Evolutionary conservation across 768 basidiomycete genomes (phyloP), one percentile per base, ranked within the genome.

Genomic region (Lyophyllum shimeji): DNA sequence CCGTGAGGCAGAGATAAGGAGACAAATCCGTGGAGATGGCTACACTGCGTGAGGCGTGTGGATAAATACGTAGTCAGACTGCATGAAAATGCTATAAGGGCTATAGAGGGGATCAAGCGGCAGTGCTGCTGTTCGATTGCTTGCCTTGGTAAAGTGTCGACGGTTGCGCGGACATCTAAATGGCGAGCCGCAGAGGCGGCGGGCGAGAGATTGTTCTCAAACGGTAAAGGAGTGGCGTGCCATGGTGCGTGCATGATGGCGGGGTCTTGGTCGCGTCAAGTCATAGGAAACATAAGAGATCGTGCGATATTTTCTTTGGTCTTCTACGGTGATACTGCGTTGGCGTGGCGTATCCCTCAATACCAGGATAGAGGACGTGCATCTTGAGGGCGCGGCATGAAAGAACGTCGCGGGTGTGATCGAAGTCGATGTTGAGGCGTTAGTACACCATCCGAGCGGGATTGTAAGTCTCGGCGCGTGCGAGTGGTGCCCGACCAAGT

Each of bases 401-500:
- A 46, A 54, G 44, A 13, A 57, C 48, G 40, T 56, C 40, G 34
- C 39, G 50, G 40, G 52, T 42, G n/a, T 50, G 45, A 52, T 12
- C 42, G 25, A 33, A 15, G 25, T 50, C 40, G 20, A 29, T 49
- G 48, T 45, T 25, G 43, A 50, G 20, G 39, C 39, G 43, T 70
- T 66, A 80, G 64, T 76, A 77, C 29, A 72, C 71, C 79, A 87
- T 78, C 52, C 85, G 80, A 23, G 77, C 64, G 4, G 87, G 82
- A 13, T 82, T 83, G 63, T 86, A 90, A 3, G 89, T 90, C 69
- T 90, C 88, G 1, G 87, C 81, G 15, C 87, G 80, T 9, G 70
- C 62, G 31, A 90, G 72, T 12, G 81, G 77, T 25, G 67, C 73
- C 37, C 81, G 77, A 23, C 66, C 73, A 18, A 77, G 59, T 69